Conservation (phyloP, 2,329 filamentous ascomycete species). For the Aspergillus clavatus region DNA sequence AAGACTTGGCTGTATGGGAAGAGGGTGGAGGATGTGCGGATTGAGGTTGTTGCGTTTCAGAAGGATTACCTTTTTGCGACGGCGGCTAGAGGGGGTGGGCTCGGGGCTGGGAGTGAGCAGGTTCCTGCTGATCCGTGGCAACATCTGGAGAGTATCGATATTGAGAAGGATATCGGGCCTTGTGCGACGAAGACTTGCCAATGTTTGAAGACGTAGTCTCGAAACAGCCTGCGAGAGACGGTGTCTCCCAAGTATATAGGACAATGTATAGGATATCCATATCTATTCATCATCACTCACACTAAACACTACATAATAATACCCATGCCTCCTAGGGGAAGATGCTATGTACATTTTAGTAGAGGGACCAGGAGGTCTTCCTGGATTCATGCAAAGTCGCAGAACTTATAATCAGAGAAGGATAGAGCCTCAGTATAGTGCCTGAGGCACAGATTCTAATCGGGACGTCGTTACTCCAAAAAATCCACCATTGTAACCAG, state of each 20-base stretch:
- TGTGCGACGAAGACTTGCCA: conserved; percentile 39
- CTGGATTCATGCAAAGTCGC: not conserved
- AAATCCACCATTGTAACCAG: too few relatives aligned
- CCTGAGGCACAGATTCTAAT: too few relatives aligned
- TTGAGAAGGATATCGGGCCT: conserved; percentile 43
- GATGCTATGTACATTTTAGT: not conserved
- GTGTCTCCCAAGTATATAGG: not conserved
- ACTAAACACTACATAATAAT: not conserved
- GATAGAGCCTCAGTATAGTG: too few relatives aligned
- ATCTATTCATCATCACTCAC: not conserved
- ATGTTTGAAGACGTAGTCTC: conserved; percentile 21
- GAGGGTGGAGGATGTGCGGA: conserved; percentile 48
- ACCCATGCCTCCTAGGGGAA: not conserved
- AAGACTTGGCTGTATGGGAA: conserved; percentile 48
- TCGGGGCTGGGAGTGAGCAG: conserved; percentile 22
- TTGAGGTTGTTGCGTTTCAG: conserved; percentile 57
- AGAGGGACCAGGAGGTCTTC: not conserved
- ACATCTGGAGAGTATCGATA: conserved; percentile 41
- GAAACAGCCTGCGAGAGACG: not conserved
- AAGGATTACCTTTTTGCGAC: conserved; percentile 56
- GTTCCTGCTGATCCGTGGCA: conserved; percentile 31
- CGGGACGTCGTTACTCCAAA: too few relatives aligned
- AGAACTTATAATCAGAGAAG: not conserved
- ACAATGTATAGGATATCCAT: not conserved
- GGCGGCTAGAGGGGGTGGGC: conserved; percentile 41